Percentiles rank a stretch among this genome's conserved stretches.
These are phyloP conservation scores for Euphorbia lathyris DNA, from an alignment of 345 rosid genomes.

Conservation along the genomic window DNA sequence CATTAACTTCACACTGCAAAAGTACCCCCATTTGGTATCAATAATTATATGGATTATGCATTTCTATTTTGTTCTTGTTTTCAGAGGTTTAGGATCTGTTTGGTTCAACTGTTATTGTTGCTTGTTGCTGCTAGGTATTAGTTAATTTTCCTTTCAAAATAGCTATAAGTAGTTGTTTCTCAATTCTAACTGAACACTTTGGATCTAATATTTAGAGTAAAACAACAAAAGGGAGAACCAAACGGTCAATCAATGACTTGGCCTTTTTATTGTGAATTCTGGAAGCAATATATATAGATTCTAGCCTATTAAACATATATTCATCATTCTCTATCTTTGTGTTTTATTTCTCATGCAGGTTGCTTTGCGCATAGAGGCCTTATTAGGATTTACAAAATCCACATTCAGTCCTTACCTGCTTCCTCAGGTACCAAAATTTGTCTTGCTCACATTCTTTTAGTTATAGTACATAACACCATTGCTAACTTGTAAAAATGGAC, in stretches of 20 bases:
- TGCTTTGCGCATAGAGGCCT: conserved; percentile 57
- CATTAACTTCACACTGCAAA: conserved; percentile 3
- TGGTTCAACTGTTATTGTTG: too few relatives aligned
- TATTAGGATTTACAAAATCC: conserved; percentile 53
- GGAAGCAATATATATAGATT: not conserved
- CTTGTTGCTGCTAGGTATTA: too few relatives aligned
- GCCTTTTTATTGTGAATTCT: not conserved
- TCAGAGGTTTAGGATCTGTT: not conserved
- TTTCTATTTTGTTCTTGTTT: not conserved
- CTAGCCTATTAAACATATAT: not conserved
- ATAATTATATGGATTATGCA: not conserved
- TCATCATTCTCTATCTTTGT: not conserved
- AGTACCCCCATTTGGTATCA: too few relatives aligned
- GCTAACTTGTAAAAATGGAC: too few relatives aligned
- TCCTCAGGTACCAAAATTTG: conserved; percentile 41
- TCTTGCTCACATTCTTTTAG: not conserved
- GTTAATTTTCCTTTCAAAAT: too few relatives aligned
- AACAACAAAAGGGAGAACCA: too few relatives aligned
- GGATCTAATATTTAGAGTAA: too few relatives aligned
- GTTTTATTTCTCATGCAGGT: conserved; percentile 36
- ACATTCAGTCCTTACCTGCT: conserved; percentile 54
- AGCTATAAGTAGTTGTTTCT: too few relatives aligned
- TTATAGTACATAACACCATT: too few relatives aligned
- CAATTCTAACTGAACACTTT: too few relatives aligned
- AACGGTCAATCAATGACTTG: too few relatives aligned